Evolutionary conservation across 1,139 yeast species (phyloP).

Genomic region (Scheffersomyces illinoinensis): DNA sequence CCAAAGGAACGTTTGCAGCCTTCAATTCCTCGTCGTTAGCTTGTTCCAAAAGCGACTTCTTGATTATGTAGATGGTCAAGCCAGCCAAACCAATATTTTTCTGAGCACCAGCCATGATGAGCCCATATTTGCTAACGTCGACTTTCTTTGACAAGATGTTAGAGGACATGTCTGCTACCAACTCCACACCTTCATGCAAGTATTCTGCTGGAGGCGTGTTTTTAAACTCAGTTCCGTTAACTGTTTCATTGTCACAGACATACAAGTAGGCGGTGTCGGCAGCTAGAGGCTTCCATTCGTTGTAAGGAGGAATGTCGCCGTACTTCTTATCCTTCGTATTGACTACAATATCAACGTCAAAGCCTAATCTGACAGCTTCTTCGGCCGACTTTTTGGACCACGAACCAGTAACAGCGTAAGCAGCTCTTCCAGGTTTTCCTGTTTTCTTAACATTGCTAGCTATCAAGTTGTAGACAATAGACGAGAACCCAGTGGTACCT

Average conservation of each 20-base stretch:
- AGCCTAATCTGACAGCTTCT: slow-evolving; percentile 84
- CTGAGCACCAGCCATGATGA: slow-evolving; percentile 94
- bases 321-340: slow-evolving; percentile 67
- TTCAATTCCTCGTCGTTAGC: slow-evolving; percentile 64
- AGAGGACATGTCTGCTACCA: slow-evolving; percentile 94
- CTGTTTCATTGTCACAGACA: slow-evolving; percentile 95
- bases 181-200: slow-evolving; percentile 67
- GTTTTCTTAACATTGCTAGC: slow-evolving; percentile 71
- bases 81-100: slow-evolving; percentile 98
- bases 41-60: slow-evolving; percentile 71
- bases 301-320: slow-evolving; percentile 66
- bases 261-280: slow-evolving; percentile 78
- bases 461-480: slow-evolving; percentile 78
- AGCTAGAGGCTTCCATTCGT: slow-evolving; percentile 56
- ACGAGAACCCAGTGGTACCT: slow-evolving; percentile 93
- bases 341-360: slow-evolving; percentile 68
- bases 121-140: slow-evolving; percentile 82
- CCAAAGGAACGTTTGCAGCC: slow-evolving; percentile 63
- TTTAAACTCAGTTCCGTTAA: slow-evolving; percentile 86
- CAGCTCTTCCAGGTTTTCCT: slow-evolving; percentile 76
- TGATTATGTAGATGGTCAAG: slow-evolving; percentile 83
- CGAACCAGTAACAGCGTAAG: slow-evolving; percentile 86
- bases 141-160: slow-evolving; percentile 80
- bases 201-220: slow-evolving; percentile 46
- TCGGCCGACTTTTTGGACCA: slow-evolving; percentile 90